Conservation (phyloP, 2,329 filamentous ascomycete species). For the Xylariaceae sp. region DNA sequence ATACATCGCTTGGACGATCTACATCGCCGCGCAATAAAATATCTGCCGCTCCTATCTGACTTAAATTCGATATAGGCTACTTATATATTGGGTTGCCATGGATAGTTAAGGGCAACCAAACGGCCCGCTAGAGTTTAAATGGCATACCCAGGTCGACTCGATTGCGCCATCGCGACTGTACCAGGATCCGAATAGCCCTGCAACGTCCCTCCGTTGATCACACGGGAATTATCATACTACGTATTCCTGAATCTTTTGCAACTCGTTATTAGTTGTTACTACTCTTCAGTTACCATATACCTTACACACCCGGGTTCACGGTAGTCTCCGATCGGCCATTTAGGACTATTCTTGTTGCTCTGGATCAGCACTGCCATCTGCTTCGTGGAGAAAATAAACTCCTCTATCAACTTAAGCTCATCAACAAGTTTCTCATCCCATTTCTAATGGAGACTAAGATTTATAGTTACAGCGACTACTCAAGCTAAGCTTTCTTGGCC, state of each 20-base stretch:
- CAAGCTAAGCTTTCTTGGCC: conserved; percentile 2
- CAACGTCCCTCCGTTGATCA: no score
- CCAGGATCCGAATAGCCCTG: conserved; percentile 15
- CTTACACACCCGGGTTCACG: background rate
- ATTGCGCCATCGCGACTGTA: conserved; percentile 27
- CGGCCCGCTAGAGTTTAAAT: conserved; percentile 19
- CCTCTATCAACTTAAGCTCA: background rate
- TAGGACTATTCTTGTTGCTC: background rate
- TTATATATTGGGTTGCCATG: background rate
- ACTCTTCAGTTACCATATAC: conserved; percentile 8
- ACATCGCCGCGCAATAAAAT: background rate
- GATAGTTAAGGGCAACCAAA: background rate
- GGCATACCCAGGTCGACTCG: conserved; percentile 20
- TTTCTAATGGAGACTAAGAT: conserved; percentile 9
- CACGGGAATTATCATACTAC: background rate
- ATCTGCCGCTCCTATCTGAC: background rate
- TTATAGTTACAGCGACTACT: conserved; percentile 6
- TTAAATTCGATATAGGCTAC: background rate
- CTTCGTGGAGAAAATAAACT: background rate
- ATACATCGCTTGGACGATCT: background rate
- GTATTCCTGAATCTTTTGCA: no score
- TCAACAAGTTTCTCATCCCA: background rate
- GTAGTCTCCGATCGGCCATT: background rate
- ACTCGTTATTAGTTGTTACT: conserved; percentile 20
- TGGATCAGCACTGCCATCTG: background rate